Conservation (phyloP, 441 rosid genomes). For the Populus hybrid region DNA sequence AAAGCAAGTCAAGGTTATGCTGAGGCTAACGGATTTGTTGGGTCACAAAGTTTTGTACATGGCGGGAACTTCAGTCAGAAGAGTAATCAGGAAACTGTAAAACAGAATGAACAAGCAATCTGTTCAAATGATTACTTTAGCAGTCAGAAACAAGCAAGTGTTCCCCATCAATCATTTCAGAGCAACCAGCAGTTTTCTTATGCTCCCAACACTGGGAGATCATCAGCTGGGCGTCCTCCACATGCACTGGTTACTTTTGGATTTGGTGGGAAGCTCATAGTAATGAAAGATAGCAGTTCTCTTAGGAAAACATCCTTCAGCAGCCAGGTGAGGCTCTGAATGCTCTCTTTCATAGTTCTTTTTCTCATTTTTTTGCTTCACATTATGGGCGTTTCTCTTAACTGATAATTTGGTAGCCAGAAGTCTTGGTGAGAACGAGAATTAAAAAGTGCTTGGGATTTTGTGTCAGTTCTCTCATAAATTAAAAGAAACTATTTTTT, state of each 20-base stretch:
- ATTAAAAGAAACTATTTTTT: background rate
- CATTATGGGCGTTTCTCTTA: background rate
- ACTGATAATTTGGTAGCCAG: constrained; percentile 2
- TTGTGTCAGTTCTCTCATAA: constrained; percentile 1
- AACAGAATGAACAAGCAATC: constrained; percentile 45
- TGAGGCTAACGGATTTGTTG: constrained; percentile 50
- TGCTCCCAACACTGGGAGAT: constrained; percentile 51
- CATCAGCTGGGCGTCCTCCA: constrained; percentile 94
- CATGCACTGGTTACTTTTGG: constrained; percentile 91
- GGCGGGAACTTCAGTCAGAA: constrained; percentile 43
- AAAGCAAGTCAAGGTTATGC: constrained; percentile 31
- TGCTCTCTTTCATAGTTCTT: background rate
- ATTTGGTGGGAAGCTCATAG: constrained; percentile 91
- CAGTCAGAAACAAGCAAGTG: constrained; percentile 42
- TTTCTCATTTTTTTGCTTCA: background rate
- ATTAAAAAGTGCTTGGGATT: background rate
- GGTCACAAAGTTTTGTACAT: constrained; percentile 40
- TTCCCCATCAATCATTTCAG: constrained; percentile 48
- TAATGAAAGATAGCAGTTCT: constrained; percentile 59
- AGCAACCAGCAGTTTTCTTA: constrained; percentile 51
- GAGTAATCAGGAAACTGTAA: constrained; percentile 39
- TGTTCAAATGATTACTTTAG: constrained; percentile 51
- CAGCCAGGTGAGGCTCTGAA: constrained; percentile 64
- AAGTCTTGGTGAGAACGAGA: background rate
- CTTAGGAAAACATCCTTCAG: constrained; percentile 54